Percentiles rank a stretch among this genome's conserved stretches.
These are phyloP conservation scores for Myriosclerotinia curreyana DNA, from an alignment of 2,329 filamentous ascomycete genomes.

Conservation along the genomic window DNA sequence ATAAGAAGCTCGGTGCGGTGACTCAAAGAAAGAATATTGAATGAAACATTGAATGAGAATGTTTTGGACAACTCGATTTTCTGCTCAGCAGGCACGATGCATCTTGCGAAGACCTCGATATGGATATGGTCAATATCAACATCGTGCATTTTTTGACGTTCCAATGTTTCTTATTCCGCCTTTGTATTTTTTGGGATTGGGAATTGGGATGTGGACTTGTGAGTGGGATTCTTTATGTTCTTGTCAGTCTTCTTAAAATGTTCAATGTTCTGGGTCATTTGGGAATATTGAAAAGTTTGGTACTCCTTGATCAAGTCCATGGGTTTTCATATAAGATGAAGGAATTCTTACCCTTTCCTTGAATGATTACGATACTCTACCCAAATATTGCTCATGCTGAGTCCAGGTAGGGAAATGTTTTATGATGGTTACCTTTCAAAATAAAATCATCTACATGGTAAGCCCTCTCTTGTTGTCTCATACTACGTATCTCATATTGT, in stretches of 20 bases:
- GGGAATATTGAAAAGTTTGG: not conserved
- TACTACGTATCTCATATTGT: slow-evolving; percentile 11
- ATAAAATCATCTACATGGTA: slow-evolving; percentile 23
- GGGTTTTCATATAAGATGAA: not conserved
- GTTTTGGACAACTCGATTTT: slow-evolving; percentile 7
- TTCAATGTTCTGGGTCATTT: not conserved
- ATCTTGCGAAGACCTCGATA: slow-evolving; percentile 7
- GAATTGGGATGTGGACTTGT: slow-evolving; percentile 60
- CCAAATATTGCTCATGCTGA: slow-evolving; percentile 7
- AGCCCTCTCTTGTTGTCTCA: not conserved
- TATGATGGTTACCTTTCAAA: slow-evolving; percentile 22
- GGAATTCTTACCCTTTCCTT: not conserved
- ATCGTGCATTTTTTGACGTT: slow-evolving; percentile 27
- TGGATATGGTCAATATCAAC: slow-evolving; percentile 20
- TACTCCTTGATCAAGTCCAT: not conserved
- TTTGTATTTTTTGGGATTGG: slow-evolving; percentile 61
- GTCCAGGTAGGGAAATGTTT: slow-evolving; percentile 53
- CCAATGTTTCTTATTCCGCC: slow-evolving; percentile 47
- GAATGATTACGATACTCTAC: not conserved
- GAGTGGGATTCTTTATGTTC: not conserved
- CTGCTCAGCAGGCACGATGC: slow-evolving; percentile 1
- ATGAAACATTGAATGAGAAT: not conserved
- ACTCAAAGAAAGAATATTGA: slow-evolving; percentile 2
- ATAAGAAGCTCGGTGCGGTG: not conserved
- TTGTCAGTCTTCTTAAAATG: not conserved